Conservation (phyloP, 2,329 filamentous ascomycete genomes). For the Cladobotryum protrusum region DNA sequence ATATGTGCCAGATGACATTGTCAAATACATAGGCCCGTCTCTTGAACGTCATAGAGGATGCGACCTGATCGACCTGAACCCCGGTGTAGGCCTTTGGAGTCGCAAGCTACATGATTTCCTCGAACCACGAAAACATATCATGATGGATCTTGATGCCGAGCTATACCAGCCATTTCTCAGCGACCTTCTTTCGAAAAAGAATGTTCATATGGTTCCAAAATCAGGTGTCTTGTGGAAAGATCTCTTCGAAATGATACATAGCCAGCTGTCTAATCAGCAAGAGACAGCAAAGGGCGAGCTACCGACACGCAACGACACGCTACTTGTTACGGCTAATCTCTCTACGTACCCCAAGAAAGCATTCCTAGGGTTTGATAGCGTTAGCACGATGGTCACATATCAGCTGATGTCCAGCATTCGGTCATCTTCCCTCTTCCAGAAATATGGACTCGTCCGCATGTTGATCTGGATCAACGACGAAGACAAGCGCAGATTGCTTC, state of each 20-base stretch:
- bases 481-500: slow-evolving; percentile 54
- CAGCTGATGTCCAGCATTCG: slow-evolving; percentile 57
- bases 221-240: slow-evolving; percentile 56
- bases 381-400: slow-evolving; percentile 52
- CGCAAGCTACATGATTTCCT: slow-evolving; percentile 66
- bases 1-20: slow-evolving; percentile 52
- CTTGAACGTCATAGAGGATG: slow-evolving; percentile 68
- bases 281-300: slow-evolving; percentile 30
- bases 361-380: slow-evolving; percentile 48
- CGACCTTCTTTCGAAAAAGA: slow-evolving; percentile 45
- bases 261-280: slow-evolving; percentile 50
- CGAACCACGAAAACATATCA: slow-evolving; percentile 72
- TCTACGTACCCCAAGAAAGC: slow-evolving; percentile 44
- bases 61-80: slow-evolving; percentile 82
- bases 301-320: slow-evolving; percentile 57
- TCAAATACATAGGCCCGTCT: slow-evolving; percentile 62
- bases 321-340: slow-evolving; percentile 69
- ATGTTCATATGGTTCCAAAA: slow-evolving; percentile 46
- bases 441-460: slow-evolving; percentile 73
- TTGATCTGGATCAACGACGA: slow-evolving; percentile 63
- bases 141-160: slow-evolving; percentile 65
- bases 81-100: slow-evolving; percentile 74
- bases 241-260: slow-evolving; percentile 45
- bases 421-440: slow-evolving; percentile 57
- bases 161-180: slow-evolving; percentile 57